These are phyloP conservation scores for Smallanthus sonchifolius DNA, from an alignment of 129 eudicot genomes.

Conservation along the genomic window DNA sequence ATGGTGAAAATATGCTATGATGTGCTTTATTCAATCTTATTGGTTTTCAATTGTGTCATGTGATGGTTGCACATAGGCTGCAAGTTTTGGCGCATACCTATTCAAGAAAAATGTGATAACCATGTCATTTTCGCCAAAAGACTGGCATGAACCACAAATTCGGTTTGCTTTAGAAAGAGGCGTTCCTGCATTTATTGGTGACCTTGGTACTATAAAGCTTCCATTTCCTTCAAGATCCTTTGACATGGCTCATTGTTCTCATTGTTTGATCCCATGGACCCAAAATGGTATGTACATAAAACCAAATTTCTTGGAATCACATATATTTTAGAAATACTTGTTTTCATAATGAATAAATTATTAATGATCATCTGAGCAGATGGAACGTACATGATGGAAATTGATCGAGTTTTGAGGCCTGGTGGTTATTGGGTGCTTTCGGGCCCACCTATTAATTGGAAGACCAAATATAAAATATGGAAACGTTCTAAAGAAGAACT, in stretches of 20 bases:
- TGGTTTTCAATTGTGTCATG: background rate
- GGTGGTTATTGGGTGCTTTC: slow-evolving; percentile 55
- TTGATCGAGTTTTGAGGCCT: slow-evolving; percentile 37
- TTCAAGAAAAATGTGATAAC: slow-evolving; percentile 35
- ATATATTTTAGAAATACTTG: background rate
- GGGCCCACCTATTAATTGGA: slow-evolving; percentile 49
- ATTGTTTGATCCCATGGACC: slow-evolving; percentile 29
- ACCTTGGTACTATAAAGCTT: slow-evolving; percentile 27
- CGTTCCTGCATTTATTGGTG: slow-evolving; percentile 34
- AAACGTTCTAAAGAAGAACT: slow-evolving; percentile 38
- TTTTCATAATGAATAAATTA: background rate
- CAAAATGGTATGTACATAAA: slow-evolving; percentile 20
- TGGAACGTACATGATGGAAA: slow-evolving; percentile 32
- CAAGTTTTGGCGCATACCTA: slow-evolving; percentile 29
- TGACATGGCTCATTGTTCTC: slow-evolving; percentile 38
- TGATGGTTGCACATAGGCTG: slow-evolving; percentile 18
- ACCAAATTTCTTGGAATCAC: background rate
- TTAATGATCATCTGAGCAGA: slow-evolving; percentile 14
- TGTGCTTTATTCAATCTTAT: background rate
- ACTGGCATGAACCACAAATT: slow-evolving; percentile 29
- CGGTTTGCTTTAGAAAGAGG: slow-evolving; percentile 49
- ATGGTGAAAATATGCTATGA: background rate
- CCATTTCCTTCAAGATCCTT: slow-evolving; percentile 39
- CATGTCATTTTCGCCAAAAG: slow-evolving; percentile 34
- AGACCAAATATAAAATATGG: slow-evolving; percentile 32